Base-by-base conservation (phyloP, 495 filamentous ascomycete species). In the Trichoderma orchidacearum region DNA sequence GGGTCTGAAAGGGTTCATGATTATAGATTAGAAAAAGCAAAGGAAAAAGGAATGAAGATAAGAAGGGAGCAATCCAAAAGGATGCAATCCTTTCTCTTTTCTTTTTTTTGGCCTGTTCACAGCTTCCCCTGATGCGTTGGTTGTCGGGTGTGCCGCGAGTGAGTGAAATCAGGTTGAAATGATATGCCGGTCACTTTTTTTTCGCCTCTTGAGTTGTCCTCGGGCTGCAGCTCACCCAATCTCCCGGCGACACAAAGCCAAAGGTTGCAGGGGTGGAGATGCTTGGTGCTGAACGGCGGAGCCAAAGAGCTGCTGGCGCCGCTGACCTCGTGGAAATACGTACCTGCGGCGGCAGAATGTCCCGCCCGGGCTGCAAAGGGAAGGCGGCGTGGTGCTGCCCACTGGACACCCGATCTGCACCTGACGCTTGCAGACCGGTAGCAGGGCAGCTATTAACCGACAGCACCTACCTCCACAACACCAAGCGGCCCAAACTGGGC, bases 381-480 rank as follows among this genome's bases (percentile, higher is more conserved):
- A 62, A 65, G 61, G 63, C 63, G 63, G 63, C 62, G 60, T 48
- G 41, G 3, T 17, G 41, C 41, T 48, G 21, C 41, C 36, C 6
- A 5, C 36, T 35, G n/a, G 32, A n/a, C 32, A 35, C 7, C 32
- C 9, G 32, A 35, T 35, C n/a, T n/a, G 32, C 5, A 35, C 32
- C 11, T 35, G 32, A n/a, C 32, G 5, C n/a, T 35, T n/a, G n/a
- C n/a, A n/a, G n/a, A n/a, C n/a, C n/a, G n/a, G n/a, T n/a, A n/a
- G n/a, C n/a, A n/a, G n/a, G n/a, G n/a, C n/a, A n/a, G n/a, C n/a
- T n/a, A n/a, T n/a, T n/a, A n/a, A n/a, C n/a, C n/a, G n/a, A n/a
- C n/a, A n/a, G n/a, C n/a, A n/a, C n/a, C n/a, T n/a, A n/a, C n/a
- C n/a, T n/a, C n/a, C n/a, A n/a, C n/a, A n/a, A n/a, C n/a, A n/a